Base-by-base conservation (phyloP, 371 early-diverging fungal species). In the Mucor lusitanicus region DNA sequence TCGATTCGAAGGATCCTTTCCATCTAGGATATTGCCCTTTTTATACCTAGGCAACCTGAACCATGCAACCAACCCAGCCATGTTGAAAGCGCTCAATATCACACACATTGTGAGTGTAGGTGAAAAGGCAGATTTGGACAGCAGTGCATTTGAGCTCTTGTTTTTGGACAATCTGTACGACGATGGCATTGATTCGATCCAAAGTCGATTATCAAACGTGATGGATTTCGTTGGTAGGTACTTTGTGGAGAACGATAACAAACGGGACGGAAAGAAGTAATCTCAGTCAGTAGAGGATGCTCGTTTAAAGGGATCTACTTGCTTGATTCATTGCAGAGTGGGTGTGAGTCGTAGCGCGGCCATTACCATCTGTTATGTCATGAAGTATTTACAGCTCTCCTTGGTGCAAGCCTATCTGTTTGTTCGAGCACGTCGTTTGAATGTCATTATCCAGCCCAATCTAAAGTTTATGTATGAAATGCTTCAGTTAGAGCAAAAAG, bases 401-500 rank as follows among this genome's bases (percentile, higher is more conserved):
- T 68, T 90, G 3, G 82, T 87, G 7, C 78, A 87, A 35, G 88
- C 90, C 1, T 90, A 90, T 59, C 63, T 87, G 27, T 84, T 79
- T 71, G 88, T 88, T 17, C 84, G 90, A 11, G 90, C 90, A 6
- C 80, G 88, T 32, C 79, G 90, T 12, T 61, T 90, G 13, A 87
- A 85, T 72, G 88, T 90, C 11, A 88, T 90, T 42, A 90, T 90
- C 23, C 90, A 90, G 48, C 90, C 90, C n/a, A 90, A 90, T 62
- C 65, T 90, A 9, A 80, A 86, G 57, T 88, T 90, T 53, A 88
- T 90, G 86, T 90, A 88, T 61, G 88, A 90, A 64, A 73, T 90
- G 57, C 50, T 90, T 19, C 88, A 88, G 48, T 74, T 87, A 67
- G 90, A 90, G 61, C 87, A 87, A 63, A 75, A 54, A 3, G 37